A percentile compares a stretch with the other conserved stretches of the same genome.
These are phyloP conservation scores for Termitomyces sp. DNA, from an alignment of 768 basidiomycete genomes.

Conservation along the genomic window DNA sequence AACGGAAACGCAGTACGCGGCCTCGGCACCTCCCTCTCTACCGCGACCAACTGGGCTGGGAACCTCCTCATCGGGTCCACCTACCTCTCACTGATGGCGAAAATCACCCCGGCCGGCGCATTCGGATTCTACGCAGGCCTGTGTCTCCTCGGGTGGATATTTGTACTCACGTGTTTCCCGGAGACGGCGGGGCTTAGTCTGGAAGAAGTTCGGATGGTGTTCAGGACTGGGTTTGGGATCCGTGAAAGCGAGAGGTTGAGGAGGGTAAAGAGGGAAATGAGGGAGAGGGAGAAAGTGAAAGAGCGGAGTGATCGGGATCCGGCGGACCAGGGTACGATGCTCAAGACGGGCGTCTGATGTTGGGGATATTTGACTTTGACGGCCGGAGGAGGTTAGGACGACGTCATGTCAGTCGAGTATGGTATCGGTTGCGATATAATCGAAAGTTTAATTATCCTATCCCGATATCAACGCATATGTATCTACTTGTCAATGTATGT, in stretches of 20 bases:
- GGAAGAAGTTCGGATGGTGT: constrained; percentile 65
- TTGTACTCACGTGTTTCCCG: constrained; percentile 70
- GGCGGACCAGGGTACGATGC: constrained; percentile 2
- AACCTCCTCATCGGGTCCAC: constrained; percentile 80
- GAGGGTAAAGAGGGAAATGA: constrained; percentile 42
- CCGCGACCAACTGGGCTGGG: constrained; percentile 75
- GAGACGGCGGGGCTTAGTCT: constrained; percentile 76
- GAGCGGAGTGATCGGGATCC: constrained; percentile 2
- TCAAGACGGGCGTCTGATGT: background rate
- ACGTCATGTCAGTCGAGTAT: background rate
- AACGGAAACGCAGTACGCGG: constrained; percentile 1
- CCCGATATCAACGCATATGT: background rate
- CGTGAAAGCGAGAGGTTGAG: constrained; percentile 52
- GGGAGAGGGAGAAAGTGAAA: constrained; percentile 32
- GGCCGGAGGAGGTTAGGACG: background rate
- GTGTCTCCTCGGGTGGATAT: constrained; percentile 67
- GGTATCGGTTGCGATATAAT: background rate
- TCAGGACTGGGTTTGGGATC: constrained; percentile 64
- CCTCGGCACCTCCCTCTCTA: constrained; percentile 5
- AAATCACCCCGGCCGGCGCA: constrained; percentile 71
- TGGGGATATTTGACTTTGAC: background rate
- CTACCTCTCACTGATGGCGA: constrained; percentile 75
- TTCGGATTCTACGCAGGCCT: constrained; percentile 78
- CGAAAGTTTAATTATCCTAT: background rate
- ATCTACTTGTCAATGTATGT: background rate